These are phyloP conservation scores for Emmonsiellopsis sp. DNA, from an alignment of 2,329 filamentous ascomycete species.

Conservation along the genomic window DNA sequence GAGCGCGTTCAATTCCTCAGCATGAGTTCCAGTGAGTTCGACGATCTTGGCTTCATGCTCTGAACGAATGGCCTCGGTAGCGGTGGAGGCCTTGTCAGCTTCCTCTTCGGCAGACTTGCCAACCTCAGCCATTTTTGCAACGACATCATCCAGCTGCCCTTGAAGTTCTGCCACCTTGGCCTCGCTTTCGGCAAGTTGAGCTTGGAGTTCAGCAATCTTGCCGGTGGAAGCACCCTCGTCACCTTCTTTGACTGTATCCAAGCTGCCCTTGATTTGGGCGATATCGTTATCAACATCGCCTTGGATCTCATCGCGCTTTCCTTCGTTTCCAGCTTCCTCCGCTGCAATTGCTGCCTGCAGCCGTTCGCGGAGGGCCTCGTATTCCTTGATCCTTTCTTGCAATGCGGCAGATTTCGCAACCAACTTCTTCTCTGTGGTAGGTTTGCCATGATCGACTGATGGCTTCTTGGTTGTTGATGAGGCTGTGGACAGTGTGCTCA, in stretches of 20 bases:
- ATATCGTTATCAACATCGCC: constrained; percentile 16
- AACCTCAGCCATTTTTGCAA: constrained; percentile 7
- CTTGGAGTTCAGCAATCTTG: constrained; percentile 11
- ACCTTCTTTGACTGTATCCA: constrained; percentile 12
- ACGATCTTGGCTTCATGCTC: constrained; percentile 12
- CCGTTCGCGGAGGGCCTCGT: constrained; percentile 20
- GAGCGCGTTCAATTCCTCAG: constrained; percentile 15
- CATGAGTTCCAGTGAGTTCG: constrained; percentile 9
- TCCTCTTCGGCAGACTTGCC: constrained; percentile 7
- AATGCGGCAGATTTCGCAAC: constrained; percentile 19
- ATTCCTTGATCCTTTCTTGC: constrained; percentile 21
- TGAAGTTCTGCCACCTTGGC: constrained; percentile 13
- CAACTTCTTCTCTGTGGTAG: constrained; percentile 1
- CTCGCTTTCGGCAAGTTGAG: constrained; percentile 13
- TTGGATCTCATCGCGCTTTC: constrained; percentile 16
- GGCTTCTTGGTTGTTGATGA: constrained; percentile 8
- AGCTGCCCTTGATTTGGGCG: constrained; percentile 16
- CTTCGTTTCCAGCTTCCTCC: constrained; percentile 17
- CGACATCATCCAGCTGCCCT: constrained; percentile 8
- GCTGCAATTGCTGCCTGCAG: constrained; percentile 21
- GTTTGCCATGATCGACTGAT: constrained; percentile 1
- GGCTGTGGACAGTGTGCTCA: constrained; percentile 1
- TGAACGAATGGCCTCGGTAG: constrained; percentile 5
- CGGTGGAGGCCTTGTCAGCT: constrained; percentile 1
- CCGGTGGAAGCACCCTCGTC: constrained; percentile 8